These are phyloP conservation scores for Plasmopara viticola DNA, from an alignment of 352 stramenopile genomes.

Conservation along the genomic window DNA sequence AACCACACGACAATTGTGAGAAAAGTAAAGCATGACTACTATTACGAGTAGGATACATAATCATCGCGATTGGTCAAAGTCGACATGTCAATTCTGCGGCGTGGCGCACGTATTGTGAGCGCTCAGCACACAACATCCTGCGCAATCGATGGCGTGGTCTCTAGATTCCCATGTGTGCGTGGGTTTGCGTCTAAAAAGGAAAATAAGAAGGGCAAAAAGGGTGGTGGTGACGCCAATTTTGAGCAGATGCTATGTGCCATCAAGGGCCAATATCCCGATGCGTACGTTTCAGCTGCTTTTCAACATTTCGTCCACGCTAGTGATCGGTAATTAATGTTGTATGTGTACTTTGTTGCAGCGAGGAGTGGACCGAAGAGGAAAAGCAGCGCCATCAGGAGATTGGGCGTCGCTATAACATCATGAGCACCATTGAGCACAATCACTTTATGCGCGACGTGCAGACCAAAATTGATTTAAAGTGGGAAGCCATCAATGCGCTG, in stretches of 20 bases:
- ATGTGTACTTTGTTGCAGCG: slow-evolving; percentile 19
- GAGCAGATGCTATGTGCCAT: slow-evolving; percentile 80
- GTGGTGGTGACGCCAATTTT: slow-evolving; percentile 60
- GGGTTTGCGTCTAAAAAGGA: slow-evolving; percentile 50
- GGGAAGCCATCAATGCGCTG: slow-evolving; percentile 85
- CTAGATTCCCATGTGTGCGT: slow-evolving; percentile 8
- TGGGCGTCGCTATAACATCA: slow-evolving; percentile 70
- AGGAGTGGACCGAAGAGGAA: slow-evolving; percentile 79
- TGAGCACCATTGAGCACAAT: slow-evolving; percentile 82
- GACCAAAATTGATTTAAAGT: slow-evolving; percentile 90
- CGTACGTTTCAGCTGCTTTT: slow-evolving; percentile 29
- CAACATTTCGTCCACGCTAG: no score
- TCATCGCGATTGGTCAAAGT: background rate
- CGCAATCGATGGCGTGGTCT: background rate
- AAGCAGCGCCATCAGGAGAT: slow-evolving; percentile 73
- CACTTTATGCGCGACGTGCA: slow-evolving; percentile 84
- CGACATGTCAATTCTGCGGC: background rate
- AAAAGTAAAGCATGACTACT: no score
- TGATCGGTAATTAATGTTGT: no score
- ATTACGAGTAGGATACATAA: background rate
- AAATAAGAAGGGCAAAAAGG: slow-evolving; percentile 53
- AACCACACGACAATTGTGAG: no score
- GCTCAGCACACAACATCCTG: background rate
- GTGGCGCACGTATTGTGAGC: background rate
- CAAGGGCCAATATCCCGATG: slow-evolving; percentile 67